Percentiles rank a stretch among this genome's conserved stretches.
These are phyloP conservation scores for Bidens hawaiensis DNA, from an alignment of 140 eudicot genomes.

Conservation along the genomic window DNA sequence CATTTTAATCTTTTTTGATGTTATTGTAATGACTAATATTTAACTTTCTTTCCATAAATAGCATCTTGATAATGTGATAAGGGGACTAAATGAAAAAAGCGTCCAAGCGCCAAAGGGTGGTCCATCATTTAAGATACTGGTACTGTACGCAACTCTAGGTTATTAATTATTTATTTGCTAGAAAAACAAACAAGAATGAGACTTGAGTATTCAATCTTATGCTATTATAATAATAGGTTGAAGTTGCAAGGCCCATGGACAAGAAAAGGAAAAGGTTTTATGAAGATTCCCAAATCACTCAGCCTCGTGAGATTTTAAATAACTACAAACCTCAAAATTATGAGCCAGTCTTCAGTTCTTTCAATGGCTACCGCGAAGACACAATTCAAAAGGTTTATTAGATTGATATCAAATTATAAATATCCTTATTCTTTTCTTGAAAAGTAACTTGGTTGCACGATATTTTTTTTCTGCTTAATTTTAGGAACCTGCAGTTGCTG, in stretches of 20 bases:
- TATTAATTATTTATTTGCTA: not conserved
- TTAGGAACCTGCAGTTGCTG: constrained; percentile 52
- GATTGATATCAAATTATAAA: constrained; percentile 5
- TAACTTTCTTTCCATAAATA: constrained; percentile 22
- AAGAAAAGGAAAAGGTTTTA: constrained; percentile 64
- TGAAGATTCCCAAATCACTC: constrained; percentile 50
- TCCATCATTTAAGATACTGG: constrained; percentile 50
- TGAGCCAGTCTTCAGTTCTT: constrained; percentile 24
- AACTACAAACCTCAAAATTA: constrained; percentile 29
- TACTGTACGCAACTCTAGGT: constrained; percentile 15
- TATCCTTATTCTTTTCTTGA: not conserved
- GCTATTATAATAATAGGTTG: constrained; percentile 47
- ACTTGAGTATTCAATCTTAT: constrained; percentile 4
- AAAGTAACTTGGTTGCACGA: not conserved
- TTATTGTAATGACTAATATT: constrained; percentile 9
- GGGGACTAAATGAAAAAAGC: constrained; percentile 53
- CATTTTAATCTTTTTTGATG: not conserved
- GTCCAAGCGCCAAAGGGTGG: constrained; percentile 66
- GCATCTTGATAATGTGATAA: constrained; percentile 78
- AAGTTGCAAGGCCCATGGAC: constrained; percentile 86
- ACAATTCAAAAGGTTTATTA: constrained; percentile 34
- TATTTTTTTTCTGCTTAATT: not conserved
- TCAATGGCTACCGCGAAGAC: constrained; percentile 30
- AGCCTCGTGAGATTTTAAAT: constrained; percentile 32
- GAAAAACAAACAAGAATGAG: not conserved